These are phyloP conservation scores for Salisapilia sapeloensis DNA, from an alignment of 352 stramenopile species.

Conservation along the genomic window DNA sequence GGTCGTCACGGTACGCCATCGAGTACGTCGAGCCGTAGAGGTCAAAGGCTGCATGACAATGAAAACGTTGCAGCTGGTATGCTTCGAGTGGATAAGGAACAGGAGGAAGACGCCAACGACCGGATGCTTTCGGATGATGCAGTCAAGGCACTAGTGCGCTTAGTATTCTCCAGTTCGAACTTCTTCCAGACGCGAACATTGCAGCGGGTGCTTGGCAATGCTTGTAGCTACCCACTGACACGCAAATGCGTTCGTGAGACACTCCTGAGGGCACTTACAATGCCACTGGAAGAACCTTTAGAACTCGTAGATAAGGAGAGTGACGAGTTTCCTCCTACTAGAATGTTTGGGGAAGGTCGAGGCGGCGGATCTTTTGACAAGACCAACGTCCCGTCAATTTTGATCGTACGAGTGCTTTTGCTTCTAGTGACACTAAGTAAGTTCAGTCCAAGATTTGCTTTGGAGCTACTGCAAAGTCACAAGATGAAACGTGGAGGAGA, in stretches of 20 bases:
- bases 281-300: constrained; percentile 23
- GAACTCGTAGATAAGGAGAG: constrained; percentile 11
- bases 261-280: constrained; percentile 40
- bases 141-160: constrained; percentile 40
- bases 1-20: too few relatives aligned
- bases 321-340: constrained; percentile 36
- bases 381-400: constrained; percentile 51
- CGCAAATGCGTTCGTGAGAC: constrained; percentile 36
- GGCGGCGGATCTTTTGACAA: constrained; percentile 9
- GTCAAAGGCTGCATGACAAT: constrained; percentile 7
- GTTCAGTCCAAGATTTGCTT: constrained; percentile 80
- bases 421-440: constrained; percentile 81
- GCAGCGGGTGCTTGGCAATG: constrained; percentile 57
- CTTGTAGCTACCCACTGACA: constrained; percentile 65
- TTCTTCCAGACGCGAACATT: constrained; percentile 72
- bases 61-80: constrained; percentile 20
- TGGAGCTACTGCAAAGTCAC: constrained; percentile 72
- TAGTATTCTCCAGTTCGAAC: constrained; percentile 71
- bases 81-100: constrained; percentile 50
- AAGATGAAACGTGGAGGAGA: constrained; percentile 19
- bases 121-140: constrained; percentile 50
- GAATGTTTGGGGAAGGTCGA: constrained; percentile 33
- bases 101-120: constrained; percentile 40
- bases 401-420: constrained; percentile 80
- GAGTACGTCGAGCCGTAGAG: constrained; percentile 1